Conservation (phyloP, 2,329 filamentous ascomycete species). For the Monosporascus sp. region DNA sequence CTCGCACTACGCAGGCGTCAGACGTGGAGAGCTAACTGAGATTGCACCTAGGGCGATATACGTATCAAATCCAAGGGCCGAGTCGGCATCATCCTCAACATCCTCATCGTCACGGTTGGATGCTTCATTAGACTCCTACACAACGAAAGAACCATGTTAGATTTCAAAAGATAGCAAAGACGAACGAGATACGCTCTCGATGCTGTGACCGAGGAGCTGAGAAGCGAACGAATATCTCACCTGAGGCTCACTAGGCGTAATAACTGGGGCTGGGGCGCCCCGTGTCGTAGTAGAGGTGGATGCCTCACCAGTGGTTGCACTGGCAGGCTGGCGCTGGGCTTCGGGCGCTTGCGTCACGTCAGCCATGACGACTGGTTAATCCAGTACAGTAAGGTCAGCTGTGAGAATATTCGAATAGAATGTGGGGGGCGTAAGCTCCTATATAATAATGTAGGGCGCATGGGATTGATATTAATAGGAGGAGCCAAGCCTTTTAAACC, state of each 20-base stretch:
- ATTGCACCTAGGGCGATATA: neutral
- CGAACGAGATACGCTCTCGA: neutral
- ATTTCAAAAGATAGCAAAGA: neutral
- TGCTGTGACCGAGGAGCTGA: neutral
- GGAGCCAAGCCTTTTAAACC: no score
- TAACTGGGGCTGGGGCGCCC: neutral
- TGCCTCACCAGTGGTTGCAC: neutral
- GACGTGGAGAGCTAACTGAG: neutral
- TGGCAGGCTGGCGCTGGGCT: no score
- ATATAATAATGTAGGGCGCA: no score
- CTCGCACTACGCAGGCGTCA: neutral
- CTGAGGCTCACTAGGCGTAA: neutral
- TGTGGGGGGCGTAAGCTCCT: no score
- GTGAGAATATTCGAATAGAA: no score
- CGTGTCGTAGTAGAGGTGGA: neutral
- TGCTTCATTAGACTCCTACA: neutral
- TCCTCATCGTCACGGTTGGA: neutral
- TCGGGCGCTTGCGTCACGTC: no score
- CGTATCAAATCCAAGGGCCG: slow-evolving; percentile 1
- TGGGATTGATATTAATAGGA: no score
- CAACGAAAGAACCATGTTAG: neutral
- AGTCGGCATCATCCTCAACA: neutral
- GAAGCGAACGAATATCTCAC: neutral
- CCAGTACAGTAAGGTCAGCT: no score
- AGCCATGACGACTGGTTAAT: no score